phyloP scores from a whole-genome alignment of 805 yeast species.

The Clavispora fructus region DNA sequence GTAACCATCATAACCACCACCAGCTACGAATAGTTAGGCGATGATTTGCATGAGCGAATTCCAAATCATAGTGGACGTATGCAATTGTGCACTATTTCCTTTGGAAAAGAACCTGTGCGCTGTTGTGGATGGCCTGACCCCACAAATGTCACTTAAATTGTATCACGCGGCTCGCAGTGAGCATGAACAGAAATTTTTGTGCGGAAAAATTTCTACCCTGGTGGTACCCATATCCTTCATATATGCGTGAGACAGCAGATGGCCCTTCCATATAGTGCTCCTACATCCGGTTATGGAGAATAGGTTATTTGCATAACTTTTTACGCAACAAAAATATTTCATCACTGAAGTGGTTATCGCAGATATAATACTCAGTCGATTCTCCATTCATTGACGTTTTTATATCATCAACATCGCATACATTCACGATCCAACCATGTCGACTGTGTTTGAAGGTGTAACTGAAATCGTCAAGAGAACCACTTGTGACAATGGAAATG shows the following conservation, averaged over 20 bases:
- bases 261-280: background rate
- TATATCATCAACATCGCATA: background rate
- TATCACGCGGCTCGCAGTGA: background rate
- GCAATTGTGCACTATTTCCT: too few species aligned
- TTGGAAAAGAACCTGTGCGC: too few species aligned
- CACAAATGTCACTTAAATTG: too few species aligned
- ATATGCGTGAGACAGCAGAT: background rate
- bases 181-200: background rate
- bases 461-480: conserved; percentile 19
- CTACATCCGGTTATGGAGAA: background rate
- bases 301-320: background rate
- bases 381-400: background rate
- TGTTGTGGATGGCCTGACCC: too few species aligned
- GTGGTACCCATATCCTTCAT: background rate
- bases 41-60: too few species aligned
- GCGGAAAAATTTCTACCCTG: background rate
- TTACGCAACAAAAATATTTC: background rate
- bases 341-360: background rate
- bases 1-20: too few species aligned
- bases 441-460: background rate
- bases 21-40: too few species aligned
- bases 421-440: background rate
- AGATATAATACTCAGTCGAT: background rate
- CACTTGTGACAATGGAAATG: conserved; percentile 38
- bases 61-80: too few species aligned